These are phyloP conservation scores for Cryptosporidium sp. DNA, from an alignment of 169 alveolate species.

Conservation along the genomic window DNA sequence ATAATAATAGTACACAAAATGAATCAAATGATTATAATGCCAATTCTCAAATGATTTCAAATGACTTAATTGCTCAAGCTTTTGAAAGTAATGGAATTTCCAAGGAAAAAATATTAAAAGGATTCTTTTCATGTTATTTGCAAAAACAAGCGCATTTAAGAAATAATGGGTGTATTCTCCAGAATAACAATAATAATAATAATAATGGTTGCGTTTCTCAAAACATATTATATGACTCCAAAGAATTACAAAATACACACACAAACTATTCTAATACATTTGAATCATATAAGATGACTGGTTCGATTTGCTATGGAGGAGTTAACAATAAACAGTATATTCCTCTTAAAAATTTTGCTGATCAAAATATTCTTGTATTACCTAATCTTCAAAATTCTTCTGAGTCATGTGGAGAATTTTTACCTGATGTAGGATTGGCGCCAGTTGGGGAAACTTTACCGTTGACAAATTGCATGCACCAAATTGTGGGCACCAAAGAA, in stretches of 20 bases:
- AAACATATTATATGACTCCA: not conserved
- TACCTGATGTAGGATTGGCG: slow-evolving; percentile 18
- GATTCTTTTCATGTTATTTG: slow-evolving; percentile 58
- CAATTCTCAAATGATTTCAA: slow-evolving; percentile 11
- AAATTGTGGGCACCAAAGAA: not conserved
- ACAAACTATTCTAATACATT: not conserved
- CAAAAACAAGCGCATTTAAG: slow-evolving; percentile 1
- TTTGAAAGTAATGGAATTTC: slow-evolving; percentile 46
- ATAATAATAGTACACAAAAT: not conserved
- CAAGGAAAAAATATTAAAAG: slow-evolving; percentile 52
- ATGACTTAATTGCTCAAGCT: slow-evolving; percentile 46
- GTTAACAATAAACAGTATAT: not conserved
- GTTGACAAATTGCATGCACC: slow-evolving; percentile 3
- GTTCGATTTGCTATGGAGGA: not conserved
- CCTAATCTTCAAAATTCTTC: not conserved
- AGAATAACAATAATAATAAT: not conserved
- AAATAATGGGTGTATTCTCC: slow-evolving; percentile 3
- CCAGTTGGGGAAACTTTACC: not conserved
- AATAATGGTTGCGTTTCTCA: not conserved
- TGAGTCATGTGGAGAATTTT: slow-evolving; percentile 1
- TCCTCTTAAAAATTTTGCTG: not conserved
- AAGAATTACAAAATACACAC: not conserved
- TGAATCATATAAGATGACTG: not conserved
- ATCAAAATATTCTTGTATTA: not conserved
- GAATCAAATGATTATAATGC: not conserved